Conservation (phyloP, 108 stramenopile species). For the Seminavis robusta region DNA sequence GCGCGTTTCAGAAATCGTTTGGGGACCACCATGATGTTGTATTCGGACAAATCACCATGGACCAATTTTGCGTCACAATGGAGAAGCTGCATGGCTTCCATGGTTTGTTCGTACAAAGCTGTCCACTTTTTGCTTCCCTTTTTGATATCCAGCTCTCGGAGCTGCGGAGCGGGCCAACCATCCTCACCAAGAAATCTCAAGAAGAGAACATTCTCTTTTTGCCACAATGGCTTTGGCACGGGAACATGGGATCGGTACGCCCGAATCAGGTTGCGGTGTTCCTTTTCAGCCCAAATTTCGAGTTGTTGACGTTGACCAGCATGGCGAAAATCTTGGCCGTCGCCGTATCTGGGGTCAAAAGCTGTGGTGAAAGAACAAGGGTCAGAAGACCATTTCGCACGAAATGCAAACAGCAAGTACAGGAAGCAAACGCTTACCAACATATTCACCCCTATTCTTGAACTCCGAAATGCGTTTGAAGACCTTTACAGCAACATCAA, state of each 20-base stretch:
- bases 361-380: too few species aligned
- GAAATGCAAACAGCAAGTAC: too few species aligned
- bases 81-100: slow-evolving; percentile 62
- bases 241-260: slow-evolving; percentile 58
- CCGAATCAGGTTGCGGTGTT: slow-evolving; percentile 75
- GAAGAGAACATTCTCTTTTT: slow-evolving; percentile 74
- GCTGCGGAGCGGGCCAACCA: slow-evolving; percentile 80
- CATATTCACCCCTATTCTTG: slow-evolving; percentile 52
- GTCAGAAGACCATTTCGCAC: too few species aligned
- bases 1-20: slow-evolving; percentile 23
- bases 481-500: slow-evolving; percentile 82
- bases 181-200: slow-evolving; percentile 80
- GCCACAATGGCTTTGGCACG: slow-evolving; percentile 59
- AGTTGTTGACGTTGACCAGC: slow-evolving; percentile 52
- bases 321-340: slow-evolving; percentile 32
- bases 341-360: slow-evolving; percentile 65
- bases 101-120: slow-evolving; percentile 53
- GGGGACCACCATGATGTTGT: slow-evolving; percentile 76
- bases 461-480: slow-evolving; percentile 82
- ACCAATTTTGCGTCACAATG: slow-evolving; percentile 57
- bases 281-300: slow-evolving; percentile 80
- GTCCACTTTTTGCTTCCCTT: slow-evolving; percentile 64
- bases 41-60: slow-evolving; percentile 80
- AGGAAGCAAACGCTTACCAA: too few species aligned
- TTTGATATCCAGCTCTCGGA: slow-evolving; percentile 63